Conservation (phyloP, 148 eudicot species). For the Pharnaceum exiguum region DNA sequence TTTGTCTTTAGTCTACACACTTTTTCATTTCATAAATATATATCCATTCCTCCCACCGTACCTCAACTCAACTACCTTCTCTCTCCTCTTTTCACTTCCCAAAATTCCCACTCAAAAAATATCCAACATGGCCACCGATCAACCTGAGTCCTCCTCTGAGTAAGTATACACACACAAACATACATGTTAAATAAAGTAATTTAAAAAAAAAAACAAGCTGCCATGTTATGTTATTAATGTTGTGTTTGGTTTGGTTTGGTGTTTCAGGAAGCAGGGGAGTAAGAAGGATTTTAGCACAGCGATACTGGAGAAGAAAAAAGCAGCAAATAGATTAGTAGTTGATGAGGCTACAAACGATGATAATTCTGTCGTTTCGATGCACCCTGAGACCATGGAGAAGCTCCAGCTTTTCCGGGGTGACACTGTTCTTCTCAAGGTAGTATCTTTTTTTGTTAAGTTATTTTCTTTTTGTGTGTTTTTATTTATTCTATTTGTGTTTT, state of each 20-base stretch:
- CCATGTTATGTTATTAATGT: constrained; percentile 5
- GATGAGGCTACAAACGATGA: constrained; percentile 82
- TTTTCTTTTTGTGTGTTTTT: neutral
- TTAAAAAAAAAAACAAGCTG: neutral
- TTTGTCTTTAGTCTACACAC: neutral
- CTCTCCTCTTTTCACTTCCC: neutral
- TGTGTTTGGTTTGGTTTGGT: neutral
- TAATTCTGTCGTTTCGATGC: constrained; percentile 70
- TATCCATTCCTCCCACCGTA: neutral
- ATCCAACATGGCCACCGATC: constrained; percentile 41
- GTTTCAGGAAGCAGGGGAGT: constrained; percentile 68
- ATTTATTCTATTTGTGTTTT: too few species aligned
- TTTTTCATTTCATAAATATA: constrained; percentile 13
- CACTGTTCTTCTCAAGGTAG: constrained; percentile 71
- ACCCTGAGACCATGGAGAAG: constrained; percentile 87
- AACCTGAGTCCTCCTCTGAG: constrained; percentile 75
- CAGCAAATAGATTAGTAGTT: constrained; percentile 68
- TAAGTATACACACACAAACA: constrained; percentile 20
- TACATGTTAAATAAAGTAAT: neutral
- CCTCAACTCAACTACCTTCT: neutral
- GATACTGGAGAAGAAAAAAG: constrained; percentile 71
- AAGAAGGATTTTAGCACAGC: constrained; percentile 83
- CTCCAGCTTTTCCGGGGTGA: constrained; percentile 86
- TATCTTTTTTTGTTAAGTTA: neutral
- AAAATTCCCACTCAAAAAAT: neutral